phyloP scores from a whole-genome alignment of 257 asterid species.

The Lantana camara region DNA sequence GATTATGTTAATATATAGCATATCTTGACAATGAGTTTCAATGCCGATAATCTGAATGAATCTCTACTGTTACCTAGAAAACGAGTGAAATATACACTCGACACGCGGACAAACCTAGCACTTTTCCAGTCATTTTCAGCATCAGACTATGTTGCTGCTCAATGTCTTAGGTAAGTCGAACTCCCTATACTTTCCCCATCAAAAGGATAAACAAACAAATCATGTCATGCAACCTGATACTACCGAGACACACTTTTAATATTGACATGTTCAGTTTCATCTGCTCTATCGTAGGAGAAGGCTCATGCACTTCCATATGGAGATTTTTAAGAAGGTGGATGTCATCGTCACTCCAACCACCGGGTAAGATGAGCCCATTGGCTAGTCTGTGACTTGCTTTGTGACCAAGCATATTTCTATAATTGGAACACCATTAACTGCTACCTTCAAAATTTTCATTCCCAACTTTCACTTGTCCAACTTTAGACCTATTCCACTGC shows the following conservation, averaged over 20 bases:
- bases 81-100: constrained; percentile 59
- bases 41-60: constrained; percentile 24
- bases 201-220: constrained; percentile 3
- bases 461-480: constrained; percentile 12
- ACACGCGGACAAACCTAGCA: constrained; percentile 83
- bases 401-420: constrained; percentile 9
- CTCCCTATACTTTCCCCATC: constrained; percentile 6
- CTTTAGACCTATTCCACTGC: constrained; percentile 4
- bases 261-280: constrained; percentile 4
- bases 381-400: constrained; percentile 1
- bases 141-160: constrained; percentile 93
- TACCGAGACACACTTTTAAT: neutral
- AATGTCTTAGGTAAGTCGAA: constrained; percentile 71
- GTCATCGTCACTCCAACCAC: constrained; percentile 94
- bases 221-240: constrained; percentile 7
- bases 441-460: neutral
- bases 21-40: neutral
- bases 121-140: constrained; percentile 89
- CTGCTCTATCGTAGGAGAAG: constrained; percentile 68
- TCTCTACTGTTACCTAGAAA: constrained; percentile 48
- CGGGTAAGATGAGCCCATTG: constrained; percentile 56
- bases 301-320: constrained; percentile 81
- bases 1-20: neutral
- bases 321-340: constrained; percentile 80
- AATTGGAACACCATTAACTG: neutral